Base-by-base conservation (phyloP, 768 basidiomycete species). In the Boletus reticulatus region DNA sequence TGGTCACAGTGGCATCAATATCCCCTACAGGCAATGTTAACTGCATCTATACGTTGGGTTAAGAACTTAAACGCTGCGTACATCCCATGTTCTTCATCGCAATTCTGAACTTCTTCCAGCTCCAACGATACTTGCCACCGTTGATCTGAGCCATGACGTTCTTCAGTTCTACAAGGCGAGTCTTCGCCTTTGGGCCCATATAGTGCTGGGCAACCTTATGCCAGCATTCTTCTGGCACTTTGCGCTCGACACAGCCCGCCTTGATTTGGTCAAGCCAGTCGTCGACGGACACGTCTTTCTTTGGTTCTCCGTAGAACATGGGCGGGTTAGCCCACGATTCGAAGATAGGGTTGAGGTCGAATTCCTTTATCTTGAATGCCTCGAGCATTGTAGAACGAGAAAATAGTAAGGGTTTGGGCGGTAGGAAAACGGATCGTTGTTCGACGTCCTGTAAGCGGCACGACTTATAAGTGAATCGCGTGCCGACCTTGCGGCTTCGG, bases 1-100 rank as follows among this genome's bases (percentile, higher is more conserved):
- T 84, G 4, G 83, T 88, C 58, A 74, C 77, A 49, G 76, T 67
- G 5, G 72, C 59, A 56, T 90, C 88, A 42, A 91, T 84, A 16
- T 81, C 78, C 89, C 89, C 89, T 91, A 58, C 34, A 50, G 32
- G 43, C 42, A 13, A 22, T 13, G 43, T 58, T 16, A 61, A 52
- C 37, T 17, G 4, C 17, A 14, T 22, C 38, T 37, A 14, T 43
- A 48, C 58, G 50, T 38, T n/a, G 24, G 29, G 20, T 17, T 12
- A 44, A 36, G 17, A 16, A 43, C 43, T 32, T 14, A 46, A 57
- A 56, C 41, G 31, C 31, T 39, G 79, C 89, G 69, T 63, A 91
- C 89, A 91, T 43, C 88, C 87, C 87, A 92, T 88, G 68, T 83
- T 91, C 55, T 78, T 73, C 82, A 92, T 85, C 4, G 89, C 89